Evolutionary conservation across 1,284 basidiomycete species (phyloP).

Genomic region (Mycena citricolor): DNA sequence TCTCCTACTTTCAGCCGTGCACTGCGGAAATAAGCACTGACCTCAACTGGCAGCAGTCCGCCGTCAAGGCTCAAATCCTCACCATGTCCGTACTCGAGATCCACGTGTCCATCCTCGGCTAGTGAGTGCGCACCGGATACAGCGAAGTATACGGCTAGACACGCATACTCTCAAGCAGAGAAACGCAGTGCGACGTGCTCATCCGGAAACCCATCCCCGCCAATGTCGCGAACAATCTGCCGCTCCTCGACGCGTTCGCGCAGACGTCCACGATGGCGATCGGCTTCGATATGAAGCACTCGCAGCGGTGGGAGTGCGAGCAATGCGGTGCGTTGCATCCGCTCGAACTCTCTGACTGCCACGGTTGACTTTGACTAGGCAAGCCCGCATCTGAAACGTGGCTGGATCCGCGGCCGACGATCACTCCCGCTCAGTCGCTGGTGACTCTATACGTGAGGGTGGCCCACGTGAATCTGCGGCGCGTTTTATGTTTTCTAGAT

Average conservation of each 20-base stretch:
- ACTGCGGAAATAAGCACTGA: too few relatives aligned
- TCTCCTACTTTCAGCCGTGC: too few relatives aligned
- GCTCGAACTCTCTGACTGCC: not conserved
- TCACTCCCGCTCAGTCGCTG: constrained; percentile 3
- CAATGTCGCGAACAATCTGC: constrained; percentile 9
- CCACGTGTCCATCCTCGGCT: constrained; percentile 7
- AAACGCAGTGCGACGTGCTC: constrained; percentile 11
- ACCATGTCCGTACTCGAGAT: too few relatives aligned
- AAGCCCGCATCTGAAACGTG: constrained; percentile 14
- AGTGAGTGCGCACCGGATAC: constrained; percentile 7
- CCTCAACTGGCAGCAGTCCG: too few relatives aligned
- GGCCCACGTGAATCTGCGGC: not conserved
- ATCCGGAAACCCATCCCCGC: constrained; percentile 12
- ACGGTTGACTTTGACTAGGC: not conserved
- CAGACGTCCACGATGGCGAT: constrained; percentile 12
- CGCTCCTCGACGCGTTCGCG: constrained; percentile 17
- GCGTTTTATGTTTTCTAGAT: constrained; percentile 6
- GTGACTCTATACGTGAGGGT: constrained; percentile 12
- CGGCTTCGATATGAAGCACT: constrained; percentile 21
- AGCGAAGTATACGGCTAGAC: too few relatives aligned
- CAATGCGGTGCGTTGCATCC: constrained; percentile 10
- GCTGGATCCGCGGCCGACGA: constrained; percentile 15
- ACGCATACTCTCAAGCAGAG: constrained; percentile 7
- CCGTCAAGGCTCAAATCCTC: too few relatives aligned
- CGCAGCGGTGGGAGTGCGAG: constrained; percentile 19